Base-by-base conservation (phyloP, 2,329 filamentous ascomycete species). In the Endocalyx cinctus region DNA sequence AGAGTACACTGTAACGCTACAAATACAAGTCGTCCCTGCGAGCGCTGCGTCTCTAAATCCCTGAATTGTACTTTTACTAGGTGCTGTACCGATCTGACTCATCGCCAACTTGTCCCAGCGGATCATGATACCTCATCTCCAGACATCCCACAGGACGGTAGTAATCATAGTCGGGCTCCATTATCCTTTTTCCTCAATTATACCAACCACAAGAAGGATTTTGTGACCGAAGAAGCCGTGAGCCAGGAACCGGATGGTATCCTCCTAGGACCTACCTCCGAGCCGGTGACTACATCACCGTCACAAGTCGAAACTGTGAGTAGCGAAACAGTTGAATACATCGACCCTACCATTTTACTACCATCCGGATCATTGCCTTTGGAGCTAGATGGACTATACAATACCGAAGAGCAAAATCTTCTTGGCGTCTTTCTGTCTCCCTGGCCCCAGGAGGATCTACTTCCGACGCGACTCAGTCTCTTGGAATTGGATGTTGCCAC, bases 111-210 rank as follows among this genome's bases (percentile, higher is more conserved):
- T n/a, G n/a, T n/a, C n/a, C n/a, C n/a, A n/a, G n/a, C n/a, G n/a
- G n/a, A n/a, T n/a, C n/a, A n/a, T n/a, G n/a, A n/a, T n/a, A n/a
- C n/a, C n/a, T n/a, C n/a, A n/a, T n/a, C n/a, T n/a, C n/a, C n/a
- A n/a, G n/a, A n/a, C n/a, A n/a, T n/a, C n/a, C n/a, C n/a, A n/a
- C n/a, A n/a, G n/a, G n/a, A n/a, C n/a, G n/a, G n/a, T n/a, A n/a
- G n/a, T n/a, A n/a, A n/a, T n/a, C n/a, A n/a, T n/a, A n/a, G n/a
- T n/a, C n/a, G n/a, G 13, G 20, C 29, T 23, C 34, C 38, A 5
- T 17, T 41, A n/a, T 31, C 27, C 8, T 41, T 41, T 17, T 12
- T 41, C 17, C 38, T 41, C 14, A 31, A 41, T 13, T 17, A 31
- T 16, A 41, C 38, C 6, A 34, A 41, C 14, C 22, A 30, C 8